Base-by-base conservation (phyloP, 257 asterid species). In the Solanum infundibuliforme region DNA sequence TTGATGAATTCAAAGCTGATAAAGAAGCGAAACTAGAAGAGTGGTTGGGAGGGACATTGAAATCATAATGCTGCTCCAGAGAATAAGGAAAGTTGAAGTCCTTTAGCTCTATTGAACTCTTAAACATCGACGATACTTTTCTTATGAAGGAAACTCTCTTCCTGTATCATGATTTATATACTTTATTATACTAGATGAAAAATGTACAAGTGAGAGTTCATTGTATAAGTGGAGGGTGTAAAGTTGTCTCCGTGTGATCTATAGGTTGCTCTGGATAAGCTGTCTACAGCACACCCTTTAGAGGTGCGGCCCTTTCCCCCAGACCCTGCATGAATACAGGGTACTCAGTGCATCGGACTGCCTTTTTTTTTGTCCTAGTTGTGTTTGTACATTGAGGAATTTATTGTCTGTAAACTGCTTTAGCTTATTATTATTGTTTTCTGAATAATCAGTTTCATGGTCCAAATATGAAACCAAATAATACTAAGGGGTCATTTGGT, bases 21-120 rank as follows among this genome's bases (percentile, higher is more conserved):
- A 93, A 87, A 93, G 98, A 96, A 88, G 96, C 94, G 10, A 93
- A 94, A 91, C 90, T 97, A 84, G 95, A 95, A 89, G 95, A 95
- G 87, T 97, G 99, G 99, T 88, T 97, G 85, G 96, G 90, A 88
- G 93, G 90, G 85, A 74, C 75, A 20, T 29, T 88, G 90, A 18
- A 84, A 88, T 72, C 83, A 83, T 85, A 87, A 55, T 38, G 72
- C 41, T 21, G 46, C n/a, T 27, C 62, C 52, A 14, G 71, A 71
- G 83, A 87, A 35, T 25, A 72, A 35, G 69, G 88, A 82, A 48
- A 7, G 6, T 6, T 85, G 87, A 76, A 48, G 69, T 23, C 87
- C 38, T 87, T 87, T 82, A 74, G 73, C 29, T 29, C 35, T 3
- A 81, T 81, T 27, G 13, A 46, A 43, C 68, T 81, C 36, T 29